Percentiles rank a stretch among this genome's conserved stretches.
Evolutionary conservation across 2,329 filamentous ascomycete genomes (phyloP).

Genomic region (Aspergillus phoenicis): DNA sequence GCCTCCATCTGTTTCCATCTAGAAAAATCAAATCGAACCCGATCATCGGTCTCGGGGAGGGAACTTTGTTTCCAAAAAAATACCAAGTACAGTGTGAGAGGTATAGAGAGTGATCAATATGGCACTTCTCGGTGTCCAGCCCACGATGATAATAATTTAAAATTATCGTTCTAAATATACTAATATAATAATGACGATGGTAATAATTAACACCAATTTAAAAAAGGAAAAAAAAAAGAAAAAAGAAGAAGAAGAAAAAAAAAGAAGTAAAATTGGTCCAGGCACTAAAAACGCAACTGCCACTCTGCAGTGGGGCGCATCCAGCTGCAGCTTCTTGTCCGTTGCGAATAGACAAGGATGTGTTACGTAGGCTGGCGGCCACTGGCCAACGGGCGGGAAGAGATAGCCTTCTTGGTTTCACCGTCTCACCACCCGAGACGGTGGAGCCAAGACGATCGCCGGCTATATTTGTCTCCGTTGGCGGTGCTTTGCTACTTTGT

Average conservation of each 20-base stretch:
- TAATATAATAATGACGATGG: background rate
- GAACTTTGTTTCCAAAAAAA: no score
- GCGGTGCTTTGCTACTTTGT: background rate
- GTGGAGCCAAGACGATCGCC: slow-evolving; percentile 22
- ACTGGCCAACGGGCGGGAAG: slow-evolving; percentile 16
- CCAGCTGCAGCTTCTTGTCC: slow-evolving; percentile 14
- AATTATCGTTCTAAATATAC: no score
- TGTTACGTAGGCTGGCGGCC: slow-evolving; percentile 20
- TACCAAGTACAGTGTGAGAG: no score
- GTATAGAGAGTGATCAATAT: no score
- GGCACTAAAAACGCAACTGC: slow-evolving; percentile 3
- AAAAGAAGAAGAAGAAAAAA: background rate
- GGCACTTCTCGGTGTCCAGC: no score
- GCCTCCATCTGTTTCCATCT: no score
- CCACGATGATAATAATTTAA: no score
- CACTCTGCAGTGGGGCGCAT: slow-evolving; percentile 10
- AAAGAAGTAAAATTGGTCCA: slow-evolving; percentile 1
- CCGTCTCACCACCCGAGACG: slow-evolving; percentile 14
- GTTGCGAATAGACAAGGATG: slow-evolving; percentile 24
- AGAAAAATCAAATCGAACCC: no score
- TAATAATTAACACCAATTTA: background rate
- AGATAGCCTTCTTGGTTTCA: slow-evolving; percentile 21
- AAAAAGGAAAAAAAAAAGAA: background rate
- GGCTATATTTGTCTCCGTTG: slow-evolving; percentile 21
- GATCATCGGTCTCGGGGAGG: no score